A percentile compares a stretch with the other conserved stretches of the same genome.
Conservation (phyloP, 1,284 basidiomycete genomes). For the Pulveroboletus sp. region DNA sequence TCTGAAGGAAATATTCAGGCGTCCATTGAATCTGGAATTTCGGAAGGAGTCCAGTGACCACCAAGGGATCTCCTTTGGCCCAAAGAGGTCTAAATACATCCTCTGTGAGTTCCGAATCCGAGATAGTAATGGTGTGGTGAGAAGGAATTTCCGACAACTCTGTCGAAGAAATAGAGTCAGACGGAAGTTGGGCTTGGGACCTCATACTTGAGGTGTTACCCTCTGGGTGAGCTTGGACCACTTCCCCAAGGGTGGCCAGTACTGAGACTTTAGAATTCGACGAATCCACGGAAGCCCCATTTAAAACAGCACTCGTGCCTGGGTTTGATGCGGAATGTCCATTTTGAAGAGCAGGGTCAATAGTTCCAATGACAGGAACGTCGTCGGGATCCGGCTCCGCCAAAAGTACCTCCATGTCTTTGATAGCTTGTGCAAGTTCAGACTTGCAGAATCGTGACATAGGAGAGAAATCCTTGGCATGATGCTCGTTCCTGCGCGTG, state of each 20-base stretch:
- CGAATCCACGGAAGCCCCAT: slow-evolving; percentile 12
- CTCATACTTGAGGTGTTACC: slow-evolving; percentile 8
- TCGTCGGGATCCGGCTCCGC: slow-evolving; percentile 33
- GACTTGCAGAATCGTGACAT: slow-evolving; percentile 73
- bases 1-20: slow-evolving; percentile 76
- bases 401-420: slow-evolving; percentile 64
- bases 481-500: slow-evolving; percentile 67
- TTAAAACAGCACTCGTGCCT: slow-evolving; percentile 4
- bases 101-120: slow-evolving; percentile 55
- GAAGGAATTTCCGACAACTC: slow-evolving; percentile 40
- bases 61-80: slow-evolving; percentile 71
- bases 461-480: slow-evolving; percentile 69
- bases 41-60: slow-evolving; percentile 65
- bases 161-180: slow-evolving; percentile 19
- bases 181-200: slow-evolving; percentile 13
- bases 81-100: slow-evolving; percentile 70
- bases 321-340: slow-evolving; percentile 8
- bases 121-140: slow-evolving; percentile 48
- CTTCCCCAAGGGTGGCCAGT: slow-evolving; percentile 15
- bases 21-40: slow-evolving; percentile 76
- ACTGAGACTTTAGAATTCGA: slow-evolving; percentile 8
- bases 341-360: slow-evolving; percentile 30
- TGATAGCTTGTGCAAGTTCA: slow-evolving; percentile 66
- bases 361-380: slow-evolving; percentile 21
- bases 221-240: not conserved